Base-by-base conservation (phyloP, 192 early-diverging fungal species). In the Coemansia sp. region DNA sequence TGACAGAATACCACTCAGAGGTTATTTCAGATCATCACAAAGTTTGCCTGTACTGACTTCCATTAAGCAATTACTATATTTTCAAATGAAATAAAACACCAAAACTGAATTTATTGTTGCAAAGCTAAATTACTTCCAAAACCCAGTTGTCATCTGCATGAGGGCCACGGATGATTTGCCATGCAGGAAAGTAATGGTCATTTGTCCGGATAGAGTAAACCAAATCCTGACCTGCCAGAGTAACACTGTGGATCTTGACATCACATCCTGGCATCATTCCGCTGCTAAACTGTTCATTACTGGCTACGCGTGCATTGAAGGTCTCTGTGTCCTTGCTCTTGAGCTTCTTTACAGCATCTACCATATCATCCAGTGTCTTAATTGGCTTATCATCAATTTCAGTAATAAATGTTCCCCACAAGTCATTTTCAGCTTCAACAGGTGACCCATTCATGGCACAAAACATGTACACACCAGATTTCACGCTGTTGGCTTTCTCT, bases 151-250 rank as follows among this genome's bases (percentile, higher is more conserved):
- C 63, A 37, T 65, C 64, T 44, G 65, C 55, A 36, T 25, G 53
- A 19, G 63, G 63, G 13, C 70, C 70, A 30, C 70, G 70, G 4
- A 17, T 20, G 4, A 72, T 59, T 33, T 72, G 74, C 68, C 68
- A 70, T 15, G 68, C 55, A 5, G 68, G 64, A 31, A 64, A 41
- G 68, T 76, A 67, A 23, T 67, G 68, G 53, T 76, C 74, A 30
- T 70, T 60, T 10, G 74, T 76, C 30, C 50, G 68, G 4, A 76
- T 34, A 0, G 67, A 63, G 0, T 50, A 36, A 7, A 76, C 37
- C 6, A 38, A 36, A 3, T 62, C 60, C 7, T 69, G 50, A 17
- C 74, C 68, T n/a, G 34, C 59, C 14, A 69, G 28, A 20, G n/a
- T 31, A 7, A 70, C 57, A 0, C 28, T 22, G 33, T 38, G 52